phyloP scores from a whole-genome alignment of 257 asterid genomes.

The Jasminum sambac region DNA sequence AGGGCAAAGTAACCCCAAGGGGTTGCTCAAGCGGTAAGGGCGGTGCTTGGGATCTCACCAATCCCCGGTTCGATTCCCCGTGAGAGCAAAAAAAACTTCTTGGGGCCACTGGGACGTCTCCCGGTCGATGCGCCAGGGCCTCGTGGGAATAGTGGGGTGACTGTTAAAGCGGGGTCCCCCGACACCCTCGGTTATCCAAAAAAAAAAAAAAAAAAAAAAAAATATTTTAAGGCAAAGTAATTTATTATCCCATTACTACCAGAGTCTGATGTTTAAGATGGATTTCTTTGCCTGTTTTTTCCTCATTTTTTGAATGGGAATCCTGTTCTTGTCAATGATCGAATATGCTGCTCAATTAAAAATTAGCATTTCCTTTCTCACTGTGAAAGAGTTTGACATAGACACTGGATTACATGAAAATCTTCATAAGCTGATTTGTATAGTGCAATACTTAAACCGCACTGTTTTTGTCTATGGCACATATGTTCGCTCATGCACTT shows the following conservation, averaged over 20 bases:
- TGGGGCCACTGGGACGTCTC: too few relatives aligned
- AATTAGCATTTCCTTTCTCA: conserved; percentile 5
- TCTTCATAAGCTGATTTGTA: neutral
- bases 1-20: too few relatives aligned
- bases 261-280: neutral
- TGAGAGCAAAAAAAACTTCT: too few relatives aligned
- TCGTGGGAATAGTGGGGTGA: too few relatives aligned
- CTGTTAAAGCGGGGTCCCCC: too few relatives aligned
- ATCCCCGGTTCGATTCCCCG: too few relatives aligned
- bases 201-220: too few relatives aligned
- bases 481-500: neutral
- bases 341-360: conserved; percentile 10
- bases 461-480: neutral
- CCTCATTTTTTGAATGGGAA: neutral
- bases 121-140: too few relatives aligned
- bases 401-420: neutral
- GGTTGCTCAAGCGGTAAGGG: too few relatives aligned
- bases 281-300: neutral
- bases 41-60: too few relatives aligned
- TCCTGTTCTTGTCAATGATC: conserved; percentile 1
- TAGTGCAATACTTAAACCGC: neutral
- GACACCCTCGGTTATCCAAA: too few relatives aligned
- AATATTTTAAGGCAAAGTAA: neutral
- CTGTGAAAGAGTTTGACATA: neutral
- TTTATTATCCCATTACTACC: neutral